Base-by-base conservation (phyloP, 495 filamentous ascomycete species). In the Aspergillus nanangensis region DNA sequence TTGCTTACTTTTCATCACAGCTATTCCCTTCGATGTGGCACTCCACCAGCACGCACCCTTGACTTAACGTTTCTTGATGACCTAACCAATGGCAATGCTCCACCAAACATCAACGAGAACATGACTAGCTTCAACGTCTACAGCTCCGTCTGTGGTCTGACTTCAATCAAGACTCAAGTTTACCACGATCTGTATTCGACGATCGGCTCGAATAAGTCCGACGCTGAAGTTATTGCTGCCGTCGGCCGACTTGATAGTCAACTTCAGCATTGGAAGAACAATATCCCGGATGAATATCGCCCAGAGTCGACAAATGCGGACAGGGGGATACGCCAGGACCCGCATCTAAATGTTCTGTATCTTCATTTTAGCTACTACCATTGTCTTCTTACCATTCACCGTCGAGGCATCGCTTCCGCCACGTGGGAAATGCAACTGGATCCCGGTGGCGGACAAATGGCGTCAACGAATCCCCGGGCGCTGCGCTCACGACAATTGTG, bases 321-420 rank as follows among this genome's bases (percentile, higher is more conserved):
- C n/a, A 21, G n/a, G 1, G 2, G 18, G 0, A 23, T 39, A 15
- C 11, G 37, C 18, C 19, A 13, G 11, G 24, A 42, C 29, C 39
- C 22, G 1, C 39, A 39, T 39, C 11, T 17, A n/a, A 25, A n/a
- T n/a, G 9, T 42, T 4, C 14, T 42, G 1, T 25, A 42, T 25
- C 8, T 27, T 7, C 39, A 42, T 42, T 42, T 42, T 10, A 42
- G 24, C 24, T 25, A 42, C 18, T 42, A 42, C 24, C 9, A 4
- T 18, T 42, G 39, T 23, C 8, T 42, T 15, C 17, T 42, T 11
- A 25, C 24, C 3, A 29, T 42, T 7, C 39, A 29, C 24, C 19
- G 39, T 9, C 19, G 15, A 18, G 39, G 17, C 5, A 42, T 42
- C 8, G 24, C 10, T 25, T 22, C 21, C 11, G 39, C 39, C 15